Evolutionary conservation across 2,329 filamentous ascomycete species (phyloP), one percentile per base, ranked within the genome.

Genomic region (Byssoonygena ceratinophila): DNA sequence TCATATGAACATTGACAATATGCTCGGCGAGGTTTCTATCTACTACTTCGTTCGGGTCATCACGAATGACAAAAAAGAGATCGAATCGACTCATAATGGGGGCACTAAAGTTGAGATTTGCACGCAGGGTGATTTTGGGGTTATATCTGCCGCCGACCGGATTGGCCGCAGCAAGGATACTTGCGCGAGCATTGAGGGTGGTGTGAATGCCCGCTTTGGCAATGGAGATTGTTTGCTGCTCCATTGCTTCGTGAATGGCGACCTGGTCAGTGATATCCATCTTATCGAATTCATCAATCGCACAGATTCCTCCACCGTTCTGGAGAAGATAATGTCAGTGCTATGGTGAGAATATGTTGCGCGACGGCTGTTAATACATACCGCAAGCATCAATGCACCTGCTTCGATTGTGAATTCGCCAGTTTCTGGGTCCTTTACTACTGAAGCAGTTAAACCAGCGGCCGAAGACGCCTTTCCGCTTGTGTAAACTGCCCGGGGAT

Each of bases 21-120:
- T 98, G 92, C 64, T 91, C 81, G 1, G 92, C 92, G 3, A 98
- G 77, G 64, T 94, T 88, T 53, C 89, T 84, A 66, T 98, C 92
- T 31, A 94, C 82, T 36, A 79, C 73, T 71, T 97, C 91, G 64
- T 96, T 94, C 67, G 91, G 97, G 64, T 98, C 92, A 66, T 98
- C 92, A 0, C 97, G 79, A 23, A 98, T 85, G 50, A 98, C 89
- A 65, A 98, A 98, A 78, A 98, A 98, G 8, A 98, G 77, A 74
- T 98, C 92, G 70, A 98, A 98, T 76, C 92, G 87, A 50, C 88
- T 95, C 92, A 98, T 98, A 74, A 98, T 98, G 54, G 92, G 92
- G 1, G 92, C 92, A 23, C 85, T 91, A 87, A 98, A 96, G 73
- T 97, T 97, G 71, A 98, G 91, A 69, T 98, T 98, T 57, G 87